Conservation (phyloP, 2,329 filamentous ascomycete genomes). For the Nectriaceae sp. region DNA sequence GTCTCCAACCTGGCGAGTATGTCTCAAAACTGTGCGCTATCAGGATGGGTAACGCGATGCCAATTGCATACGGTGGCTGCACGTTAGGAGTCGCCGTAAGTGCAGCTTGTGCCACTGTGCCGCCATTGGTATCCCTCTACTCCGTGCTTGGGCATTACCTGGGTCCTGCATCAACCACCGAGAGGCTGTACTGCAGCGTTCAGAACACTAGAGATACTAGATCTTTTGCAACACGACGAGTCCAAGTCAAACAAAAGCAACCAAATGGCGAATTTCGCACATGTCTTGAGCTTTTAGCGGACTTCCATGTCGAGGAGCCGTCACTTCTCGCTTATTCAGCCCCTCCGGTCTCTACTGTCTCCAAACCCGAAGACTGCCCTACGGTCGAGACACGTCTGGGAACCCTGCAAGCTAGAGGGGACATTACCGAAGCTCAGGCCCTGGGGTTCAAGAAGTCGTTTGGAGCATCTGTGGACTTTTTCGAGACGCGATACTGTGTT, state of each 20-base stretch:
- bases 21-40: constrained; percentile 29
- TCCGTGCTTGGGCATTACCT: constrained; percentile 48
- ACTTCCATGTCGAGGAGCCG: constrained; percentile 47
- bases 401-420: constrained; percentile 23
- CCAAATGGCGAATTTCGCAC: constrained; percentile 37
- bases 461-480: constrained; percentile 28
- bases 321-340: constrained; percentile 40
- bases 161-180: constrained; percentile 44
- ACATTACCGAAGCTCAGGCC: constrained; percentile 22
- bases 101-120: constrained; percentile 42
- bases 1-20: constrained; percentile 20
- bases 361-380: constrained; percentile 26
- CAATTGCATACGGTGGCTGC: constrained; percentile 48
- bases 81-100: constrained; percentile 42
- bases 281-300: constrained; percentile 45
- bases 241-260: constrained; percentile 45
- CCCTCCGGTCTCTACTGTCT: constrained; percentile 35
- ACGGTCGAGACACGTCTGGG: constrained; percentile 8
- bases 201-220: constrained; percentile 43
- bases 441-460: constrained; percentile 31
- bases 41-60: constrained; percentile 33
- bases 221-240: constrained; percentile 48
- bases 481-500: constrained; percentile 38
- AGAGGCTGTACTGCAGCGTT: constrained; percentile 39
- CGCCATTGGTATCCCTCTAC: constrained; percentile 42